A percentile compares a stretch with the other conserved stretches of the same genome.
phyloP scores from a whole-genome alignment of 1,139 yeast species.

The Debaryomyces singareniensis region DNA sequence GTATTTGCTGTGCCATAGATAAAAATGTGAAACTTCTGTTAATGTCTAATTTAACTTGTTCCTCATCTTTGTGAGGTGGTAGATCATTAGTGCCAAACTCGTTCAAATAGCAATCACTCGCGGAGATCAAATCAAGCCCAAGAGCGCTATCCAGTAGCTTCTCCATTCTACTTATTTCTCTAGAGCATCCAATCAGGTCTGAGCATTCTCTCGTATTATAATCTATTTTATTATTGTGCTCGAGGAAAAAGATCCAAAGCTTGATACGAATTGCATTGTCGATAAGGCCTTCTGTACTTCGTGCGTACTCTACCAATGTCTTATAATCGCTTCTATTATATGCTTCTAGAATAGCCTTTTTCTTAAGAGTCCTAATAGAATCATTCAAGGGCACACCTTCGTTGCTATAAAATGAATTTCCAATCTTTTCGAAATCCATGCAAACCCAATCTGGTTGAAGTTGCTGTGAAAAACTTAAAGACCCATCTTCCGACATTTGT shows the following conservation, averaged over 20 bases:
- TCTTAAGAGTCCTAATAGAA: conserved; percentile 32
- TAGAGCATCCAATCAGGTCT: conserved; percentile 1
- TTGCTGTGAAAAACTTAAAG: conserved; percentile 4
- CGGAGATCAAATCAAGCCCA: conserved; percentile 2
- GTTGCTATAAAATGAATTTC: conserved; percentile 41
- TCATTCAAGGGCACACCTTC: conserved; percentile 37
- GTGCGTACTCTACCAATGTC: conserved; percentile 27
- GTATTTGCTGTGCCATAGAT: conserved; percentile 22
- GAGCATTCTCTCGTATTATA: conserved; percentile 4
- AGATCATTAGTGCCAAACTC: conserved; percentile 22
- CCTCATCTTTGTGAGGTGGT: conserved; percentile 61
- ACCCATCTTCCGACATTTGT: background rate
- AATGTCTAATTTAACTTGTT: conserved; percentile 74
- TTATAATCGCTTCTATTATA: conserved; percentile 19
- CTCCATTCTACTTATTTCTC: background rate
- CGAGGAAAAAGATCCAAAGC: conserved; percentile 45
- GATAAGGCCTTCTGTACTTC: conserved; percentile 46
- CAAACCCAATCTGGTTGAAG: conserved; percentile 41
- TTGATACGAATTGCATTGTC: conserved; percentile 30
- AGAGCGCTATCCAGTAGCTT: conserved; percentile 1
- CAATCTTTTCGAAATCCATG: conserved; percentile 43
- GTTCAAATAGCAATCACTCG: conserved; percentile 12
- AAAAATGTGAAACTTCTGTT: conserved; percentile 57
- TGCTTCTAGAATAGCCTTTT: conserved; percentile 34
- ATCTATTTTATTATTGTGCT: conserved; percentile 3